phyloP scores from a whole-genome alignment of 371 early-diverging fungal species.

The Mortierella sp. region DNA sequence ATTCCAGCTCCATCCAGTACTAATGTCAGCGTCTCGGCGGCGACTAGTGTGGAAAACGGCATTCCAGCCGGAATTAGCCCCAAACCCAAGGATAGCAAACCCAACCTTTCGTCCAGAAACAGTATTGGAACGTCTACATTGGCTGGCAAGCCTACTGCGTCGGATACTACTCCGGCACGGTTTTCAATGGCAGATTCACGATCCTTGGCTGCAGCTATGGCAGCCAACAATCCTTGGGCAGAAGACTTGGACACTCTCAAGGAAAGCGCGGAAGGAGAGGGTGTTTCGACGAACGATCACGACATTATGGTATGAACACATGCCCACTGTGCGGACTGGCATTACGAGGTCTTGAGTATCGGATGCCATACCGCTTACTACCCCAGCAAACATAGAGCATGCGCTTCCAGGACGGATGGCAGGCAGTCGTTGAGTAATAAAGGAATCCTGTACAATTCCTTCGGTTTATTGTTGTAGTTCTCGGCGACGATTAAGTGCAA shows the following conservation, averaged over 20 bases:
- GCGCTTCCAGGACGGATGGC: too few species aligned
- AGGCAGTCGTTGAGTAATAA: too few species aligned
- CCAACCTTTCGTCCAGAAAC: slow-evolving; percentile 33
- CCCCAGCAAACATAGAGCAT: too few species aligned
- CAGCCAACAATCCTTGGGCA: slow-evolving; percentile 46
- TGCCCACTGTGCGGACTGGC: too few species aligned
- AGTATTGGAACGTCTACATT: slow-evolving; percentile 30
- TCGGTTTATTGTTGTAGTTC: too few species aligned
- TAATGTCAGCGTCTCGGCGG: neutral
- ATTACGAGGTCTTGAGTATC: too few species aligned
- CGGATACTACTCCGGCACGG: slow-evolving; percentile 14
- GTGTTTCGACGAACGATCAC: too few species aligned
- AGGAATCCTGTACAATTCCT: too few species aligned
- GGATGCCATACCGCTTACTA: too few species aligned
- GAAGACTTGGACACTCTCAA: slow-evolving; percentile 37
- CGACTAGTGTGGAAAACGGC: neutral
- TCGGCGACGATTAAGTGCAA: too few species aligned
- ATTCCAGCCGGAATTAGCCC: neutral
- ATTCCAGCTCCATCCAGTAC: slow-evolving; percentile 17
- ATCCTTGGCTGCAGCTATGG: slow-evolving; percentile 31
- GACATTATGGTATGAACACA: too few species aligned
- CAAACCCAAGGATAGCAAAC: slow-evolving; percentile 29
- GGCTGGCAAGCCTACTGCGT: neutral
- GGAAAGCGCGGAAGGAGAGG: too few species aligned
- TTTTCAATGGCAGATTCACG: slow-evolving; percentile 50